phyloP scores from a whole-genome alignment of 2,329 filamentous ascomycete genomes.

The Aspergillus hiratsukae region DNA sequence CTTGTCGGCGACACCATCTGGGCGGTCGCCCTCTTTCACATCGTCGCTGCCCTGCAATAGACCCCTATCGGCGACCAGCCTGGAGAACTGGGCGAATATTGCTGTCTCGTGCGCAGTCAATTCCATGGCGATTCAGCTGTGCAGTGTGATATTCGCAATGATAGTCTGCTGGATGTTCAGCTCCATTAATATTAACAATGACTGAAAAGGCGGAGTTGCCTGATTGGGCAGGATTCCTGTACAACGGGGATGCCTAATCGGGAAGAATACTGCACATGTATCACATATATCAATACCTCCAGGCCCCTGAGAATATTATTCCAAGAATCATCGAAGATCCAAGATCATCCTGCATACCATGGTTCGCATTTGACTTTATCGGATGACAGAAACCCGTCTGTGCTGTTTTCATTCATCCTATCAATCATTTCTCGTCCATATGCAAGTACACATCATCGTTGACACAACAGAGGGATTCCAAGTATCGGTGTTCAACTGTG shows the following conservation, averaged over 20 bases:
- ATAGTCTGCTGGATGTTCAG: not conserved
- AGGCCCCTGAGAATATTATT: too few species aligned
- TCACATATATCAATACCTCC: too few species aligned
- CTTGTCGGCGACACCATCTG: slow-evolving; percentile 15
- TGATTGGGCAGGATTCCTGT: not conserved
- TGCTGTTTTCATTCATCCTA: too few species aligned
- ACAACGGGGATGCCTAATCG: not conserved
- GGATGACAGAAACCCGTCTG: too few species aligned
- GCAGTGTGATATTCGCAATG: not conserved
- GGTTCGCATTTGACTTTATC: too few species aligned
- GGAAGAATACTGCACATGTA: too few species aligned
- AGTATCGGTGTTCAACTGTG: too few species aligned
- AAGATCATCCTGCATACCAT: too few species aligned
- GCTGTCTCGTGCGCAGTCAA: not conserved
- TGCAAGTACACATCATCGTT: too few species aligned
- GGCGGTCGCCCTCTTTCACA: slow-evolving; percentile 9
- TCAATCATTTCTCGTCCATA: too few species aligned
- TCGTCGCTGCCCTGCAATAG: slow-evolving; percentile 9
- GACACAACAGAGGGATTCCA: too few species aligned
- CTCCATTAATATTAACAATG: not conserved
- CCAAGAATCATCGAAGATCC: too few species aligned
- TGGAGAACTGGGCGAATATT: not conserved
- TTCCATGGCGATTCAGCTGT: not conserved
- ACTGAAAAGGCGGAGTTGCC: not conserved
- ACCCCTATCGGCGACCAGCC: slow-evolving; percentile 3